Conservation (phyloP, 306 rosid species). For the Pterocarpus santalinus region DNA sequence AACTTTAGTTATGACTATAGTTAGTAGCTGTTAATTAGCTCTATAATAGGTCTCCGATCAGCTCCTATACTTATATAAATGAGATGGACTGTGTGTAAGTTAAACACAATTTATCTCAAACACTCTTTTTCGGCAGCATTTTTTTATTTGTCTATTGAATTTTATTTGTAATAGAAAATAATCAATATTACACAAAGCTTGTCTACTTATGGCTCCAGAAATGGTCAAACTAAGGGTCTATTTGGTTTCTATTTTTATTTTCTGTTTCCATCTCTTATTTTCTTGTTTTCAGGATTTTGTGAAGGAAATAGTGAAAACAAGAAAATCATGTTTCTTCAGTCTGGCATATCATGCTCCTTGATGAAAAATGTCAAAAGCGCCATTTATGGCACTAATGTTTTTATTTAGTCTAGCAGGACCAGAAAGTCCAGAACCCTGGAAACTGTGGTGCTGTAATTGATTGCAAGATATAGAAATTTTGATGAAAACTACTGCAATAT, state of each 20-base stretch:
- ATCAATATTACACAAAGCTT: no score
- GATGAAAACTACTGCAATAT: slow-evolving; percentile 30
- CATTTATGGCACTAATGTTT: slow-evolving; percentile 35
- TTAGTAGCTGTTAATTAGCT: slow-evolving; percentile 25
- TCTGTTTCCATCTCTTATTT: no score
- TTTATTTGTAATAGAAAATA: neutral
- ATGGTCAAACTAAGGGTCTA: slow-evolving; percentile 17
- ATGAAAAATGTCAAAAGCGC: slow-evolving; percentile 18
- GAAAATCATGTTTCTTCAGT: no score
- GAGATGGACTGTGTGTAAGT: no score
- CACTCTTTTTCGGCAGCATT: neutral
- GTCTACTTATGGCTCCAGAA: slow-evolving; percentile 13
- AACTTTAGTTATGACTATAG: no score
- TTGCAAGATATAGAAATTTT: slow-evolving; percentile 31
- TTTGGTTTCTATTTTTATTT: neutral
- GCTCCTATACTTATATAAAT: neutral
- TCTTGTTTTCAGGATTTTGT: no score
- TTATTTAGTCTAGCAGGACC: slow-evolving; percentile 23
- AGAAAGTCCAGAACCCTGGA: slow-evolving; percentile 15
- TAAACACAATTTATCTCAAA: slow-evolving; percentile 9
- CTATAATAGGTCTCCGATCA: neutral
- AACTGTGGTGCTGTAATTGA: neutral
- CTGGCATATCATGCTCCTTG: neutral
- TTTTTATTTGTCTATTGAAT: slow-evolving; percentile 9
- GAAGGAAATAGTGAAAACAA: no score